phyloP scores from a whole-genome alignment of 1,139 yeast species.

The Debaryomyces coudertii region DNA sequence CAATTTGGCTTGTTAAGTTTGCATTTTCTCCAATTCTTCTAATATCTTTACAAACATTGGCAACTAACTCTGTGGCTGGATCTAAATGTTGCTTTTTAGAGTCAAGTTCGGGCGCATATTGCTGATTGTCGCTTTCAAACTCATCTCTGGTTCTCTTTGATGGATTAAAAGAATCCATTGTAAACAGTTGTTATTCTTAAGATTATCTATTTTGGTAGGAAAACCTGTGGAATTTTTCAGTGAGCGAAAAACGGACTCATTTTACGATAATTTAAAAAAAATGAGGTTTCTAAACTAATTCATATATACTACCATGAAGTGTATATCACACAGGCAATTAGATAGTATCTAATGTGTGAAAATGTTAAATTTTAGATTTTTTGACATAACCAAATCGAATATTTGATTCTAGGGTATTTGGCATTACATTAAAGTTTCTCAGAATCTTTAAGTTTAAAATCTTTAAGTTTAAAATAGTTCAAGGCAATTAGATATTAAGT shows the following conservation, averaged over 20 bases:
- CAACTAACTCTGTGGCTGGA: constrained; percentile 45
- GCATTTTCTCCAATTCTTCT: constrained; percentile 68
- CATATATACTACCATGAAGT: not conserved
- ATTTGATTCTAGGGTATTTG: too few relatives aligned
- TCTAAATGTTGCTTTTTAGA: constrained; percentile 44
- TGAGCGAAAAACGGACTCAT: not conserved
- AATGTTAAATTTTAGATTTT: too few relatives aligned
- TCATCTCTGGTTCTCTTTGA: constrained; percentile 46
- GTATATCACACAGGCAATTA: too few relatives aligned
- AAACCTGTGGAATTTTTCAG: constrained; percentile 1
- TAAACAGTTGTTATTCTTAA: not conserved
- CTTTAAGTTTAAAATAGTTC: too few relatives aligned
- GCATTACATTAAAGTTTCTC: too few relatives aligned
- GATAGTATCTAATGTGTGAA: too few relatives aligned
- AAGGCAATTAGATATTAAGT: too few relatives aligned
- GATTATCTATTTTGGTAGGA: not conserved
- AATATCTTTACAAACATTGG: constrained; percentile 56
- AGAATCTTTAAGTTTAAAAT: too few relatives aligned
- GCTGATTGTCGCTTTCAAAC: constrained; percentile 31
- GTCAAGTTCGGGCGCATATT: constrained; percentile 20
- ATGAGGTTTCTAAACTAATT: not conserved
- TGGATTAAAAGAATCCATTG: constrained; percentile 18
- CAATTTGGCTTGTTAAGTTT: constrained; percentile 54
- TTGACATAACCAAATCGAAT: too few relatives aligned
- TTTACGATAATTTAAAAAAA: not conserved